Evolutionary conservation across 192 early-diverging fungal species (phyloP), one percentile per base, ranked within the genome.

Genomic region (Coemansia sp.): DNA sequence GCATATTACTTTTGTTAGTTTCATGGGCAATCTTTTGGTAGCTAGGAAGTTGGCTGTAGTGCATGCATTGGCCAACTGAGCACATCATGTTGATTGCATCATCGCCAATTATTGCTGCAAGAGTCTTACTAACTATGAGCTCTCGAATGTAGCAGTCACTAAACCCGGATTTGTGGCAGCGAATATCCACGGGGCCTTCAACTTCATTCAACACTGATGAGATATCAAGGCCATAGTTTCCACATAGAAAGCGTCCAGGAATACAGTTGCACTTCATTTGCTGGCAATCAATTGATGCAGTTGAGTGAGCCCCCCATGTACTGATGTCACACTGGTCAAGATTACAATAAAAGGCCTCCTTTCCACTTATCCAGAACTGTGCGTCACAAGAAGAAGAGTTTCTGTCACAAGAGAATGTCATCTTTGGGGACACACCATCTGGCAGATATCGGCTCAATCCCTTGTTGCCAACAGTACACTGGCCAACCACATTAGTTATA

Each of bases 301-400:
- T 80, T 2, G 78, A 80, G 4, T 71, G 36, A 9, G 72, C 17
- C 1, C 78, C 78, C 78, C 78, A 80, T 0, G 72, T 80, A 1
- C 66, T 64, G 66, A 93, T 89, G 4, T 70, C 54, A 68, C 95
- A 97, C n/a, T 88, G 81, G 59, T 87, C 81, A 30, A 97, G 72
- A 54, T 89, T 80, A 71, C 95, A 97, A 70, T 89, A 97, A 78
- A 97, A 97, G n/a, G 92, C 92, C 69, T 97, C 93, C 29, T 84
- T 82, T 51, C 90, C 85, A 50, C 86, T 91, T 5, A 90, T 87
- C 95, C 95, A 97, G 68, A 97, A 93, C 82, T 93, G 90, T 17
- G 91, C 91, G 61, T 85, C 85, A 67, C 91, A 91, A 3, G 87
- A 84, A 53, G 72, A 77, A 8, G 84, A 65, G 30, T 78, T 66